phyloP scores from a whole-genome alignment of 805 yeast species.

The Schizosaccharomyces japonicus region DNA sequence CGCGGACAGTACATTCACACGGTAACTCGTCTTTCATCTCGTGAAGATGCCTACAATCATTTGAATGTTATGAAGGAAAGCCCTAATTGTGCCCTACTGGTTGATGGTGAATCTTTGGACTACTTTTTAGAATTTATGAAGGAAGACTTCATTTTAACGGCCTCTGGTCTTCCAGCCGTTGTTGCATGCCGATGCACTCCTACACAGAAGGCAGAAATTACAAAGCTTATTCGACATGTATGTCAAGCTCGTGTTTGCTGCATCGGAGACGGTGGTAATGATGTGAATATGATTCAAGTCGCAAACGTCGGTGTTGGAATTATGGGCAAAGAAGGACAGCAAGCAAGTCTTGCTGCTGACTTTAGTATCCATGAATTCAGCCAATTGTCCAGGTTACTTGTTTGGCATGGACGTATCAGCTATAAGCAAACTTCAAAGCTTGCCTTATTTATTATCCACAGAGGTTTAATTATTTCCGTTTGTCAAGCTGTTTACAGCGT shows the following conservation, averaged over 20 bases:
- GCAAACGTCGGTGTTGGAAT: slow-evolving; percentile 98
- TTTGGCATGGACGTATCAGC: slow-evolving; percentile 97
- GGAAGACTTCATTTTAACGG: slow-evolving; percentile 54
- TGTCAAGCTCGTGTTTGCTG: slow-evolving; percentile 88
- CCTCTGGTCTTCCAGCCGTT: slow-evolving; percentile 69
- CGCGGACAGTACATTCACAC: slow-evolving; percentile 87
- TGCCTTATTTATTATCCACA: slow-evolving; percentile 86
- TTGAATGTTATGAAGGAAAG: slow-evolving; percentile 48
- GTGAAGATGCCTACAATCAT: slow-evolving; percentile 47
- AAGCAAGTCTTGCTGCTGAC: slow-evolving; percentile 92
- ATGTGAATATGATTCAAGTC: slow-evolving; percentile 94
- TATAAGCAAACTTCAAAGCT: slow-evolving; percentile 87
- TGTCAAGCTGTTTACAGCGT: slow-evolving; percentile 87
- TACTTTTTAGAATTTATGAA: slow-evolving; percentile 37
- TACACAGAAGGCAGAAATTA: slow-evolving; percentile 93
- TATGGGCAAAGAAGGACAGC: slow-evolving; percentile 95
- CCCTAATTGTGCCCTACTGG: slow-evolving; percentile 48
- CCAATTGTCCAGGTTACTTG: slow-evolving; percentile 55
- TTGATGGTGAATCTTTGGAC: slow-evolving; percentile 82
- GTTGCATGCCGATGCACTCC: slow-evolving; percentile 97
- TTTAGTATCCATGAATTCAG: slow-evolving; percentile 83
- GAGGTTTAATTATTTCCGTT: slow-evolving; percentile 80
- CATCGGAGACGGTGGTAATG: slow-evolving; percentile 98
- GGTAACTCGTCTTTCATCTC: slow-evolving; percentile 36
- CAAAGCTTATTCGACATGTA: slow-evolving; percentile 44